Conservation (phyloP, 2,329 filamentous ascomycete genomes). For the Calonectria hawksworthii region DNA sequence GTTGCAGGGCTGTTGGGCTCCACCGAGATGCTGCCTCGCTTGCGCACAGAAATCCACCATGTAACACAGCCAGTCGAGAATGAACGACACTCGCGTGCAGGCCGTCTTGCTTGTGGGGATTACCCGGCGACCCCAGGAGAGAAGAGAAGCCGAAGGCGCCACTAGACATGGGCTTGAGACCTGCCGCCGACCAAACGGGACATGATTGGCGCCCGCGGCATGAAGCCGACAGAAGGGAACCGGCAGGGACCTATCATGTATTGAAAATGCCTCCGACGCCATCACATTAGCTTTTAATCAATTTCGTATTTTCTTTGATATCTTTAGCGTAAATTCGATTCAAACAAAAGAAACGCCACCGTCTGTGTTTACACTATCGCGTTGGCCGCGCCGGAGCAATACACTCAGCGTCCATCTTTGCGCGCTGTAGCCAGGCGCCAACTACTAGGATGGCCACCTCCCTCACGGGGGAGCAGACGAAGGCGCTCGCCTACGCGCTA, state of each 20-base stretch:
- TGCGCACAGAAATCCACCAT: not conserved
- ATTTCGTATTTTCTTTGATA: not conserved
- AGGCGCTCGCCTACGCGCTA: not conserved
- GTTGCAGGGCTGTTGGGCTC: not conserved
- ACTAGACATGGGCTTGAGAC: conserved; percentile 6
- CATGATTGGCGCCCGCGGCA: not conserved
- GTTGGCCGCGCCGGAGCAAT: not conserved
- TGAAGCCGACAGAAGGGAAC: not conserved
- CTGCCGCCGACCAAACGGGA: not conserved
- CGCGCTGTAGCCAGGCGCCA: not conserved
- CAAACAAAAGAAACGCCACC: not conserved
- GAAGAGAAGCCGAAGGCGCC: not conserved
- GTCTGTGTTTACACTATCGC: not conserved
- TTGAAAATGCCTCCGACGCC: conserved; percentile 1
- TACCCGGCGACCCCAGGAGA: not conserved
- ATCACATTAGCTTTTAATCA: not conserved
- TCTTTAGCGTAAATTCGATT: not conserved
- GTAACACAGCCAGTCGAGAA: not conserved
- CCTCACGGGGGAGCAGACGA: not conserved
- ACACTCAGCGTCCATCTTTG: not conserved
- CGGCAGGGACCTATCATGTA: not conserved
- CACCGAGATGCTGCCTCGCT: not conserved
- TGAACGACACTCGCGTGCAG: no score
- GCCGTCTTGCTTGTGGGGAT: not conserved
- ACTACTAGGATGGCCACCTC: not conserved